Evolutionary conservation across 176 grass and related monocot species (phyloP).

Genomic region (Aegilops longissima): DNA sequence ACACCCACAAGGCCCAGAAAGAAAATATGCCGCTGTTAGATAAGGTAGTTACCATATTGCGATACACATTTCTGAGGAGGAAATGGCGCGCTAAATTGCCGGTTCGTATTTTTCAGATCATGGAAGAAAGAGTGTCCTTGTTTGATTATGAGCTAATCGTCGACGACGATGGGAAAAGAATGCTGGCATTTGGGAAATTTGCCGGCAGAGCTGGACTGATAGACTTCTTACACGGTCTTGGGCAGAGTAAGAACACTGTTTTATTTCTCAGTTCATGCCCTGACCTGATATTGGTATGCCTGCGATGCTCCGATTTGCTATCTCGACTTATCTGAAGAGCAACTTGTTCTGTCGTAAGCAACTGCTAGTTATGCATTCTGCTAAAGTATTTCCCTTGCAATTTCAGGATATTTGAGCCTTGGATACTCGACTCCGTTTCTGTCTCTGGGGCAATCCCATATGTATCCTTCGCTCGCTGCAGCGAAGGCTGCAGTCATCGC

Average conservation of each 20-base stretch:
- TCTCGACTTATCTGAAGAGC: neutral
- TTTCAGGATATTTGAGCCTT: slow-evolving; percentile 86
- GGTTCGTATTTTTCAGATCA: slow-evolving; percentile 50
- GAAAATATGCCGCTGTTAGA: slow-evolving; percentile 91
- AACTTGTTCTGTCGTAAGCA: neutral
- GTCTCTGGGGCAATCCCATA: slow-evolving; percentile 89
- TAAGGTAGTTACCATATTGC: slow-evolving; percentile 49
- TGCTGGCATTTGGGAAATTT: slow-evolving; percentile 92
- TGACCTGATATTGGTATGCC: slow-evolving; percentile 18
- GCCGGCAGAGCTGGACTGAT: slow-evolving; percentile 95
- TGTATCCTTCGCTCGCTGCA: slow-evolving; percentile 93
- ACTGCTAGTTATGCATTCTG: slow-evolving; percentile 6
- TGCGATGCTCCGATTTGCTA: neutral
- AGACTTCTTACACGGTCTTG: slow-evolving; percentile 91
- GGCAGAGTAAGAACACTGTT: slow-evolving; percentile 64
- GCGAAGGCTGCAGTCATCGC: slow-evolving; percentile 87
- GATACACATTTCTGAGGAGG: neutral
- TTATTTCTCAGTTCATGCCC: neutral
- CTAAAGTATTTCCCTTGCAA: slow-evolving; percentile 14
- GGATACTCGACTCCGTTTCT: slow-evolving; percentile 96
- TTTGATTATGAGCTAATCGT: slow-evolving; percentile 96
- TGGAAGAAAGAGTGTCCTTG: slow-evolving; percentile 80
- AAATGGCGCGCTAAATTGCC: neutral
- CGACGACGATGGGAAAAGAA: slow-evolving; percentile 72
- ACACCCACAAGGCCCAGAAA: slow-evolving; percentile 95